Percentiles rank a stretch among this genome's conserved stretches.
Evolutionary conservation across 176 grass and related monocot genomes (phyloP).

Genomic region (Oryza australiensis): DNA sequence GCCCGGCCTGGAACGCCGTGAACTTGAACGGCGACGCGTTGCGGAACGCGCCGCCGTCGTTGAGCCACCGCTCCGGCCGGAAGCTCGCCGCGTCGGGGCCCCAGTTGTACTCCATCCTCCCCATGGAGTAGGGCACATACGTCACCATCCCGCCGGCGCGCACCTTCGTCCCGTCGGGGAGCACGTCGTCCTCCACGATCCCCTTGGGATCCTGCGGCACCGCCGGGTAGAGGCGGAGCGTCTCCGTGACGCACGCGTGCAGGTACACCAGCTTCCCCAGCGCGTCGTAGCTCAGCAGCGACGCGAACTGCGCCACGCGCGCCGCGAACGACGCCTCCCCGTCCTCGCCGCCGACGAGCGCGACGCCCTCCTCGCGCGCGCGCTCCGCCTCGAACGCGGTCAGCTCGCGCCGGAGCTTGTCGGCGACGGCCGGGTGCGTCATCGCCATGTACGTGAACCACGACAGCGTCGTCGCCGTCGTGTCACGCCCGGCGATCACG

Average conservation of each 20-base stretch:
- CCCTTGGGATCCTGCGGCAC: conserved; percentile 96
- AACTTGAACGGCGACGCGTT: conserved; percentile 93
- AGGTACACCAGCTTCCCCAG: conserved; percentile 81
- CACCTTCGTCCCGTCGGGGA: conserved; percentile 88
- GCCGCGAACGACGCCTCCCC: conserved; percentile 37
- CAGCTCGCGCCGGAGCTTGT: conserved; percentile 73
- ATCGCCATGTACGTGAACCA: conserved; percentile 95
- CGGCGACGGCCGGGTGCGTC: conserved; percentile 62
- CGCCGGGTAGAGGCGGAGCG: conserved; percentile 80
- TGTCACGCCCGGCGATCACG: conserved; percentile 87
- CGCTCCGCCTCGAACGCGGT: conserved; percentile 66
- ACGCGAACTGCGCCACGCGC: conserved; percentile 65
- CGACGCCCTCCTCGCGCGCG: conserved; percentile 57
- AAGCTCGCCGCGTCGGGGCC: conserved; percentile 72
- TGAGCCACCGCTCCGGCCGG: conserved; percentile 84
- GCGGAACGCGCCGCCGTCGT: conserved; percentile 64
- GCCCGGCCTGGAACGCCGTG: conserved; percentile 97
- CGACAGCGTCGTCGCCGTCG: conserved; percentile 87
- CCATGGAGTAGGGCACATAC: conserved; percentile 94
- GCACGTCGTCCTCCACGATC: conserved; percentile 80
- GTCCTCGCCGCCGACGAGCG: conserved; percentile 7
- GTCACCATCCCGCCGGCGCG: conserved; percentile 87
- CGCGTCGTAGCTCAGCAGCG: conserved; percentile 70
- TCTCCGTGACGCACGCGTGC: conserved; percentile 92
- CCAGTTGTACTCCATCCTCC: conserved; percentile 98